Percentiles rank a stretch among this genome's conserved stretches.
Evolutionary conservation across 495 filamentous ascomycete species (phyloP).

Genomic region (Viridothelium virens): DNA sequence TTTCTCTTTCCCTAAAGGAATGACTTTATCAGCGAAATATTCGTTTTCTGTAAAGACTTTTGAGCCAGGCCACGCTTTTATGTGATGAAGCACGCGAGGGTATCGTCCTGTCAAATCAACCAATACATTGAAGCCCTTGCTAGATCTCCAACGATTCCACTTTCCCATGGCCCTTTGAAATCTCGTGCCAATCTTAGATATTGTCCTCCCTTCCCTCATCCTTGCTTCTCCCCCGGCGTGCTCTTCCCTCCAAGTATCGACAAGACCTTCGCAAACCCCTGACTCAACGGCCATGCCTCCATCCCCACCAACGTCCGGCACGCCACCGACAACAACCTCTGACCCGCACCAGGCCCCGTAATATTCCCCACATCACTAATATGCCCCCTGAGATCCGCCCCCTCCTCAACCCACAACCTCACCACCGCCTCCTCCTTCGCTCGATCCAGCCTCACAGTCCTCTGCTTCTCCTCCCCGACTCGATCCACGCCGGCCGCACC

Average conservation of each 20-base stretch:
- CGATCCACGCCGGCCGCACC: not conserved
- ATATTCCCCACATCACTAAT: conserved; percentile 8
- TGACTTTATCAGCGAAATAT: too few relatives aligned
- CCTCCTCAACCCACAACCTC: conserved; percentile 1
- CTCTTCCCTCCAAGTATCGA: not conserved
- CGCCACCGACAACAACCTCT: not conserved
- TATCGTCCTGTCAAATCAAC: too few relatives aligned
- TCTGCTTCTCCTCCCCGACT: not conserved
- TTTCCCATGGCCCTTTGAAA: too few relatives aligned
- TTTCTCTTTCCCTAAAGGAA: too few relatives aligned
- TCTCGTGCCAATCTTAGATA: not conserved
- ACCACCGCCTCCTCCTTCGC: not conserved
- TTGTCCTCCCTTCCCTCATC: not conserved
- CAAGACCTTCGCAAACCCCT: not conserved
- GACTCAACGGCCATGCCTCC: conserved; percentile 7
- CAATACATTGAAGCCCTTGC: too few relatives aligned
- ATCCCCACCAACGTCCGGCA: not conserved
- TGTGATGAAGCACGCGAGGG: too few relatives aligned
- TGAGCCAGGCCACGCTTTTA: too few relatives aligned
- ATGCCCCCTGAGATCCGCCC: not conserved
- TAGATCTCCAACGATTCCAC: too few relatives aligned
- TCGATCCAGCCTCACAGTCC: not conserved
- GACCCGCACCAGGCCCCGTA: not conserved
- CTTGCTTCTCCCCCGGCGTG: not conserved
- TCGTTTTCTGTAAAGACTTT: too few relatives aligned